Base-by-base conservation (phyloP, 169 alveolate species). In the Cryptosporidium ubiquitum region DNA sequence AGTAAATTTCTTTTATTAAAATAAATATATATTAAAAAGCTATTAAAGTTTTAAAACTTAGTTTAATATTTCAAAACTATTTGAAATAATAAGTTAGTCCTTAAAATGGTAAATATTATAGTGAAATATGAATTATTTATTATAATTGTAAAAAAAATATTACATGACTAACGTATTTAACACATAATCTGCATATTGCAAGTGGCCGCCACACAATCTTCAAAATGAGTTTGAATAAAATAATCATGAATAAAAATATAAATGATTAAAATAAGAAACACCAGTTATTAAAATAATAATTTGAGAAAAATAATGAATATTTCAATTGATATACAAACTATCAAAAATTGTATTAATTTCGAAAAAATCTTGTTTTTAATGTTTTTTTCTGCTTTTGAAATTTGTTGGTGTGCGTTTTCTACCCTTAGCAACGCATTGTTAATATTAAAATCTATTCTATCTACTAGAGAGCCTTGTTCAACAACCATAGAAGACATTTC, bases 381-480 rank as follows among this genome's bases (percentile, higher is more conserved):
- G 33, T 49, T 58, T 60, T 79, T 64, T 40, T 79, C 89, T 7
- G 74, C 51, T 23, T 26, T 79, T 20, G 61, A 40, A n/a, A 79
- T 64, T 42, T 64, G 73, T 61, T 16, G 51, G 33, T 79, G 64
- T 20, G 89, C 89, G 61, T 79, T 58, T 42, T 79, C 58, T 31
- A 64, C 58, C 26, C 55, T 40, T 14, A 20, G 31, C 6, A 61
- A 37, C 26, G 79, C 20, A 35, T 74, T 52, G 3, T 92, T 95
- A 44, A 94, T 89, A 91, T 93, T 94, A 64, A 91, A 93, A 79
- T 94, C 96, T 61, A 94, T 94, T 86, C 94, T 93, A 69, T 94
- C 96, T 42, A 94, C 52, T 68, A 94, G 58, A 37, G 96, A 86
- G 3, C 96, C 96, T 68, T 94, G 96, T 52, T 94, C 96, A 70